Evolutionary conservation across 495 filamentous ascomycete genomes (phyloP).

Genomic region (Copromyces sp.): DNA sequence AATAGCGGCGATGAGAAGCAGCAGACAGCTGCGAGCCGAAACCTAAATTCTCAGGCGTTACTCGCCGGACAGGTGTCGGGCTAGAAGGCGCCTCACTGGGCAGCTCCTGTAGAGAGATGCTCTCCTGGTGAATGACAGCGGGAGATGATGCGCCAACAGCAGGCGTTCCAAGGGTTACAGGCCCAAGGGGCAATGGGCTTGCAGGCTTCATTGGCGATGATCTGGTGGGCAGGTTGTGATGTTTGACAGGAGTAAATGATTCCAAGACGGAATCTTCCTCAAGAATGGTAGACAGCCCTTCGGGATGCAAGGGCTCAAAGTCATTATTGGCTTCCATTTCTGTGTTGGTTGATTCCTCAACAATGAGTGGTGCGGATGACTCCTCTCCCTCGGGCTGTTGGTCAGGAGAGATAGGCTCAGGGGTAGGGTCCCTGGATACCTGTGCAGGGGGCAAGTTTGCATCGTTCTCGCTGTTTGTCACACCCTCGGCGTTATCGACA

Average conservation of each 20-base stretch:
- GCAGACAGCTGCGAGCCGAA: not conserved
- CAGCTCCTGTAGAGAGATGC: not conserved
- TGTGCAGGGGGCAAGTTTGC: conserved; percentile 6
- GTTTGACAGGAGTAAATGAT: not conserved
- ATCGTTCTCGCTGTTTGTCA: not conserved
- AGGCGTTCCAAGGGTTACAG: not conserved
- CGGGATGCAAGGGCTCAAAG: conserved; percentile 13
- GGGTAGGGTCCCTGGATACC: conserved; percentile 8
- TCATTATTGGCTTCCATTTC: not conserved
- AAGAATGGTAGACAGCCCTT: conserved; percentile 22
- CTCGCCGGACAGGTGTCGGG: not conserved
- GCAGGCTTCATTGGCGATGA: not conserved
- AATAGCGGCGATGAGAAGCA: not conserved
- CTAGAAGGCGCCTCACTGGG: not conserved
- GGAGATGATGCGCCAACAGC: not conserved
- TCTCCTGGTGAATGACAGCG: not conserved
- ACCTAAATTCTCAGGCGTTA: not conserved
- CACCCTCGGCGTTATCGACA: not conserved
- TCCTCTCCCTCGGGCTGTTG: not conserved
- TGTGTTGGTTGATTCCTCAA: not conserved
- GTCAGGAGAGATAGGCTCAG: not conserved
- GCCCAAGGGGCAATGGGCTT: not conserved
- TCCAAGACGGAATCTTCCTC: conserved; percentile 14
- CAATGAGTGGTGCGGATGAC: not conserved
- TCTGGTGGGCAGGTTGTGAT: not conserved